Evolutionary conservation across 768 basidiomycete genomes (phyloP), one percentile per base, ranked within the genome.

Genomic region (Panaeolus papilionaceus): DNA sequence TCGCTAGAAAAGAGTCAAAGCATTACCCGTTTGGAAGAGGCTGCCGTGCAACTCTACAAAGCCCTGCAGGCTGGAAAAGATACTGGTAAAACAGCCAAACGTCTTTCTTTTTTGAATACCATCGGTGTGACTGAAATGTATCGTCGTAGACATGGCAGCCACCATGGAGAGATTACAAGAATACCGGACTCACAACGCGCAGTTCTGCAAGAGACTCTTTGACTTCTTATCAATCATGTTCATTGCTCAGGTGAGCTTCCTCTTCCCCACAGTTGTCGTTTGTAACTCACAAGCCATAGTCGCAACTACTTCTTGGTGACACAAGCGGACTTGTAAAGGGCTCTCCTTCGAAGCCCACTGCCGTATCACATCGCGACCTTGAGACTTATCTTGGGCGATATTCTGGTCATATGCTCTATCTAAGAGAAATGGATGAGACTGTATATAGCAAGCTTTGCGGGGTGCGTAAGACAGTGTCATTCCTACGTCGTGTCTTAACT

Each of bases 381-480:
- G 95, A 98, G 74, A 82, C 83, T 40, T 94, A 95, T 77, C 85
- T 99, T 20, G 94, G 92, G 26, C 86, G 92, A 51, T 99, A 98
- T 78, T 87, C 92, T 38, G 96, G 96, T 1, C 78, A 99, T 64
- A 88, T 99, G 78, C 82, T 98, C 18, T 99, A 97, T 75, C 79
- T 98, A 66, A 96, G 95, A 76, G 97, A 99, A 81, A 97, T 98
- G 93, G 96, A 98, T 68, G 94, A 98, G 76, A 80, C 79, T 65
- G 79, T 92, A 26, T 99, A 98, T 76, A 92, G 90, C 49, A 94
- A 93, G 74, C 80, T 98, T 38, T 98, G 96, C 74, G 94, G 92
- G 44, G 97, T 97, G 74, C 66, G 92, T 84, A 4, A n/a, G 44
- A 38, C 12, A 10, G 54, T 64, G 44, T 63, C 42, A 20, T 28